Evolutionary conservation across 2,329 filamentous ascomycete species (phyloP), one percentile per base, ranked within the genome.

Genomic region (Sporothrix curviconia): DNA sequence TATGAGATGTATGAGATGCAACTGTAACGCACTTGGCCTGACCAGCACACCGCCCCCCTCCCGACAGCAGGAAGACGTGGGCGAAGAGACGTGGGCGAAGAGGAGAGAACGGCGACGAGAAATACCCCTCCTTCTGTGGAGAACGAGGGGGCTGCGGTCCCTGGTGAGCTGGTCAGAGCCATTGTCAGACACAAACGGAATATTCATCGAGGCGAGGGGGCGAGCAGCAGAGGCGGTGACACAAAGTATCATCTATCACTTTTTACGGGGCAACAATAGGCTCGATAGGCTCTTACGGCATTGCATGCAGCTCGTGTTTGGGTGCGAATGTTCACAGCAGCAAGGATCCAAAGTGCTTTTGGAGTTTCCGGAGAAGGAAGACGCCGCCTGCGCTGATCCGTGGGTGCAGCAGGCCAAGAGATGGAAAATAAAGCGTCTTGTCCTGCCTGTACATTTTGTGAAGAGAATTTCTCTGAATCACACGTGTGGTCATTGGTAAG

Each of bases 41-140:
- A 30, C 39, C 40, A 44, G 39, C 52, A 44, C 52, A 55, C 52
- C 52, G 52, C 40, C 39, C 40, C n/a, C n/a, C n/a, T n/a, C n/a
- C n/a, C n/a, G n/a, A n/a, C n/a, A n/a, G n/a, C n/a, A n/a, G n/a
- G n/a, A n/a, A n/a, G n/a, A n/a, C n/a, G n/a, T n/a, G n/a, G n/a
- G n/a, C n/a, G n/a, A n/a, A n/a, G n/a, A n/a, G n/a, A n/a, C n/a
- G n/a, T n/a, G n/a, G 34, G 24, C n/a, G 19, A 22, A 42, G n/a
- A 14, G 19, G 32, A 51, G 49, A 34, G 28, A 51, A 39, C 19
- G 39, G 49, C 47, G 28, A 55, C 14, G 15, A 6, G 15, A 14
- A 14, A 32, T 53, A 36, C 39, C 52, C 52, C 52, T 5, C 28
- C 22, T 22, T 2, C 14, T 36, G 40, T 54, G 51, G 51, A 54